Conservation (phyloP, 305 asterid species). For the Withania somnifera region DNA sequence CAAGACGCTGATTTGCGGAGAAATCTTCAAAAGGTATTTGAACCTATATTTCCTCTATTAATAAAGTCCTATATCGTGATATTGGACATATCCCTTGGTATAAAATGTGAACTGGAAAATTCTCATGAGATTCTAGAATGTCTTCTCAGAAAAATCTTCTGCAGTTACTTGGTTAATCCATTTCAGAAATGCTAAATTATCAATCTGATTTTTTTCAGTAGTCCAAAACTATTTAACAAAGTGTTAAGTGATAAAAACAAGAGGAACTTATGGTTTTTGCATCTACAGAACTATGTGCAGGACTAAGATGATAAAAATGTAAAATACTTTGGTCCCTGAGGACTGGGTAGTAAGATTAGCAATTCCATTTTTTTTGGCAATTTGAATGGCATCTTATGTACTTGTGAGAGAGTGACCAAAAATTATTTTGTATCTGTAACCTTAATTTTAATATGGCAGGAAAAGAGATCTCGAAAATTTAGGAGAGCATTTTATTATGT, state of each 20-base stretch:
- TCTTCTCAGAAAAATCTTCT: background rate
- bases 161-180: background rate
- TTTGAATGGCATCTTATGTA: background rate
- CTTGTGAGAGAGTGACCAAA: background rate
- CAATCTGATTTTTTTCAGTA: background rate
- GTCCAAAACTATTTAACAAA: background rate
- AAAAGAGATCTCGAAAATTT: background rate
- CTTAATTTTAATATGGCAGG: too few species aligned
- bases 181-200: background rate
- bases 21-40: constrained; percentile 60
- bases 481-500: background rate
- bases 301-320: background rate
- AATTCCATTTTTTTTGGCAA: background rate
- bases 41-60: background rate
- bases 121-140: background rate
- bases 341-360: background rate
- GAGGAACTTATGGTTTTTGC: background rate
- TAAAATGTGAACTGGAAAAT: background rate
- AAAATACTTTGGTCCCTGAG: background rate
- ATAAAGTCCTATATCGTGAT: background rate
- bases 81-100: background rate
- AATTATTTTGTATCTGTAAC: background rate
- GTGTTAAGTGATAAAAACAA: background rate
- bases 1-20: constrained; percentile 80
- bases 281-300: background rate